Conservation (phyloP, 176 grass and related monocot genomes). For the Avena eriantha region DNA sequence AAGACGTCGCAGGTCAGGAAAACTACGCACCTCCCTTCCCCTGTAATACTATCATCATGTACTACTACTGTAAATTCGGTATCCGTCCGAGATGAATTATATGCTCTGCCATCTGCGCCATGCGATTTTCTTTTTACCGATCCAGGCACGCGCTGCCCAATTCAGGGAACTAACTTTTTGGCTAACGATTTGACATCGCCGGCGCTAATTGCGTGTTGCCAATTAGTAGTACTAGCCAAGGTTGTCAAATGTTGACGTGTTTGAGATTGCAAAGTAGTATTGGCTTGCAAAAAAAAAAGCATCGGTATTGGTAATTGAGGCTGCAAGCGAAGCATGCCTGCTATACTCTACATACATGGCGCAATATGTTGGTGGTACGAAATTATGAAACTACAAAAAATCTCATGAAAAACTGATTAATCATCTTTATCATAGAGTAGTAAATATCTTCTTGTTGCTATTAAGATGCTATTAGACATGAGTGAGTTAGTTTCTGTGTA, state of each 20-base stretch:
- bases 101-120: neutral
- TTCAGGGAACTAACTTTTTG: neutral
- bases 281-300: neutral
- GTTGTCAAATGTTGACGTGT: neutral
- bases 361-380: neutral
- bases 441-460: neutral
- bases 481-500: neutral
- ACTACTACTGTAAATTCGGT: neutral
- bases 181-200: slow-evolving; percentile 9
- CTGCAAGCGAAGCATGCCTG: neutral
- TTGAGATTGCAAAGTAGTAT: neutral
- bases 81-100: neutral
- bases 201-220: neutral
- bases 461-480: neutral
- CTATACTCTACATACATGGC: neutral
- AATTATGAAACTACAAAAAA: neutral
- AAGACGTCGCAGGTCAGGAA: slow-evolving; percentile 74
- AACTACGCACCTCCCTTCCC: no score
- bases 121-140: neutral
- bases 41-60: neutral
- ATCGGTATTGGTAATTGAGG: neutral
- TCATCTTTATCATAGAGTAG: no score
- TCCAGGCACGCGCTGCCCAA: neutral
- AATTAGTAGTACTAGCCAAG: neutral
- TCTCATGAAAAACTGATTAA: neutral